These are phyloP conservation scores for Plantago major DNA, from an alignment of 257 asterid genomes.

Conservation along the genomic window DNA sequence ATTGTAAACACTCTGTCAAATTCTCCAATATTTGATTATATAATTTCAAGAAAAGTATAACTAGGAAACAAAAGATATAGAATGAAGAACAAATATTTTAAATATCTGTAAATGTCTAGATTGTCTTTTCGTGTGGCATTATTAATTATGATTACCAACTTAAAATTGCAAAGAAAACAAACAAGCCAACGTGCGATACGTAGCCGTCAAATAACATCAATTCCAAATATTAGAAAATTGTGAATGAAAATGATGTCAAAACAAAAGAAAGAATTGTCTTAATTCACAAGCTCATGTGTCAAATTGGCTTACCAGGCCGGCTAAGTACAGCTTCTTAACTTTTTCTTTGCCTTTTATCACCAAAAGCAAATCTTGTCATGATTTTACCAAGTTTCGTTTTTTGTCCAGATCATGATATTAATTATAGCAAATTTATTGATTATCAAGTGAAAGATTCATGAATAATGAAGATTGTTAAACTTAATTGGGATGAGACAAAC, in stretches of 20 bases:
- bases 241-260: background rate
- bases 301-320: slow-evolving; percentile 62
- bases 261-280: slow-evolving; percentile 26
- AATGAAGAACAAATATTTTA: background rate
- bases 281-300: slow-evolving; percentile 23
- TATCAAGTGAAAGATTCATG: background rate
- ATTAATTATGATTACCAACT: slow-evolving; percentile 17
- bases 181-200: slow-evolving; percentile 30
- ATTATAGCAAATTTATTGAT: background rate
- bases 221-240: slow-evolving; percentile 7
- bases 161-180: slow-evolving; percentile 28
- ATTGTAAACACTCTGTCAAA: no score
- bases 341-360: slow-evolving; percentile 26
- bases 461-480: no score
- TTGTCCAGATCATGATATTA: background rate
- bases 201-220: slow-evolving; percentile 24
- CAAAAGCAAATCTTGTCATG: slow-evolving; percentile 14
- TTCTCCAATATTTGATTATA: no score
- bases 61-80: background rate
- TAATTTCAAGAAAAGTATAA: no score
- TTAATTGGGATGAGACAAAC: no score
- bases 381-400: background rate
- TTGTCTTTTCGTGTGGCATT: slow-evolving; percentile 45
- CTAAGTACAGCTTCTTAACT: slow-evolving; percentile 49
- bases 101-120: slow-evolving; percentile 19